Percentiles rank a stretch among this genome's conserved stretches.
Conservation (phyloP, 2,329 filamentous ascomycete species). For the Beauveria sp. region DNA sequence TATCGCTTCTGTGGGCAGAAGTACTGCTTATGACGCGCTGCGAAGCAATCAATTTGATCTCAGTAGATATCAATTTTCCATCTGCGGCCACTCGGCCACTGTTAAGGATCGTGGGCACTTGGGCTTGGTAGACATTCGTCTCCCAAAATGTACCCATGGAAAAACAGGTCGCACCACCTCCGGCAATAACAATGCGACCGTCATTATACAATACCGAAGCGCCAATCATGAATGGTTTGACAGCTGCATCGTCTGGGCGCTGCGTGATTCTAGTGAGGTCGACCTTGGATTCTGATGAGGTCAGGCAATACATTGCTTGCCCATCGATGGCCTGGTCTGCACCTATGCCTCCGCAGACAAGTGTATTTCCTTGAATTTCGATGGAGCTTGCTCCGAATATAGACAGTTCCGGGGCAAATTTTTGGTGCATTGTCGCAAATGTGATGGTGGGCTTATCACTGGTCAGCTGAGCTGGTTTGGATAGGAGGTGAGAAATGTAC, state of each 20-base stretch:
- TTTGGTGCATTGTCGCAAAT: neutral
- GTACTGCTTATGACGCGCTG: slow-evolving; percentile 11
- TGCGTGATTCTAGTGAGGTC: slow-evolving; percentile 10
- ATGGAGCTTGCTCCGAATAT: slow-evolving; percentile 26
- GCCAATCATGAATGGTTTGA: slow-evolving; percentile 61
- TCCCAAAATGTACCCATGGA: slow-evolving; percentile 88
- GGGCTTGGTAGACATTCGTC: slow-evolving; percentile 44
- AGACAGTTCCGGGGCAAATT: slow-evolving; percentile 15
- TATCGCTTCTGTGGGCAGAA: neutral
- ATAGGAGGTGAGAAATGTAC: slow-evolving; percentile 11
- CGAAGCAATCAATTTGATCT: neutral
- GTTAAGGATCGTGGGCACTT: slow-evolving; percentile 11
- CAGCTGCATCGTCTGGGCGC: neutral
- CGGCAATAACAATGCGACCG: slow-evolving; percentile 53
- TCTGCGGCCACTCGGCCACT: neutral
- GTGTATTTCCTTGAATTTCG: slow-evolving; percentile 15
- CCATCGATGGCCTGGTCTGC: slow-evolving; percentile 19
- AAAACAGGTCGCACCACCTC: slow-evolving; percentile 83
- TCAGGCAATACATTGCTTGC: slow-evolving; percentile 1
- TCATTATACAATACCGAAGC: slow-evolving; percentile 46
- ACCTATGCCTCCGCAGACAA: slow-evolving; percentile 28
- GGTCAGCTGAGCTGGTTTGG: neutral
- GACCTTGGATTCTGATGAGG: neutral
- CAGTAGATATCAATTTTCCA: neutral
- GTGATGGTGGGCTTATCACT: neutral